Evolutionary conservation across 768 basidiomycete species (phyloP), one percentile per base, ranked within the genome.

Genomic region (Calocybe indica): DNA sequence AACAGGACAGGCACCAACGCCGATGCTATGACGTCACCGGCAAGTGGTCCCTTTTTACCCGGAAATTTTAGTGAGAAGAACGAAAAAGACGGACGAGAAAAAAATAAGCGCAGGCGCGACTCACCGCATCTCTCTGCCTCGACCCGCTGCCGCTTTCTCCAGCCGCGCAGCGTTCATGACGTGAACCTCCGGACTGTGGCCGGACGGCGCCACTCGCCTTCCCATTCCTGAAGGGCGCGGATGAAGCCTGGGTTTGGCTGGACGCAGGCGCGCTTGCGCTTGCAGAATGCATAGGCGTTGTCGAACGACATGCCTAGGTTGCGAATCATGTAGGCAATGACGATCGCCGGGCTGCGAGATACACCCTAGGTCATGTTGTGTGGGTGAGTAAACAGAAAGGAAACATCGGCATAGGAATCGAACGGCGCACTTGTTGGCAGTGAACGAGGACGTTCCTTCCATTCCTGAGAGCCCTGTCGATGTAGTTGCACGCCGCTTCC

Each of bases 211-310:
- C 58, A 60, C 12, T 54, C 48, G 13, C 45, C 58, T 50, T 84
- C 82, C 82, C 82, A 85, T 28, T 80, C 78, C 14, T 73, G 69
- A 10, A 85, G 63, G 0, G 77, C 75, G 0, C 68, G 61, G 13
- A 87, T 78, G 56, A 89, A 90, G 5, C 83, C 86, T n/a, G 82
- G 67, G 56, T 90, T 90, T 11, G 87, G 87, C 58, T 87, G 85
- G 51, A 82, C 70, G 57, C 87, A 90, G 4, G 85, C 78, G 13
- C 87, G 77, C 53, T 80, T 79, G 46, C 75, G 75, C 54, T 78
- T 78, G 52, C 86, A 72, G 52, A 82, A 74, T 0, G 78, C 68
- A 47, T 73, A 64, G 1, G 87, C 86, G 39, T 71, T 67, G 51
- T 88, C 83, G 61, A 80, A 88, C 7, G 83, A 71, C 84, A 88